These are phyloP conservation scores for Triangularia verruculosa DNA, from an alignment of 2,329 filamentous ascomycete species.

Conservation along the genomic window DNA sequence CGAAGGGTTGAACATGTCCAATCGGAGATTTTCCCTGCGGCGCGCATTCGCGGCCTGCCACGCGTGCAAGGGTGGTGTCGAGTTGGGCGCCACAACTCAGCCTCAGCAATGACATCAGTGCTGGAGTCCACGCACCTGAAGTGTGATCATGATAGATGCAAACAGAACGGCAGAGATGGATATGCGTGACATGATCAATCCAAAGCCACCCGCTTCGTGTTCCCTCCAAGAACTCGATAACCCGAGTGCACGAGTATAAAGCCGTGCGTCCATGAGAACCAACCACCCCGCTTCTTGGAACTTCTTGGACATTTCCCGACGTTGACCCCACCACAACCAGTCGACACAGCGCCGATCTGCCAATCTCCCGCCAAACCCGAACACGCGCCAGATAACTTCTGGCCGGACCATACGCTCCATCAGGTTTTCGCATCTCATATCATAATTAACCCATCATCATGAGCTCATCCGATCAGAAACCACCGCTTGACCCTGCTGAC, in stretches of 20 bases:
- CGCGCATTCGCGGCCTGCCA: not conserved
- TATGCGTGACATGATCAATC: not conserved
- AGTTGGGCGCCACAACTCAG: slow-evolving; percentile 10
- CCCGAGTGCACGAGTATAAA: not conserved
- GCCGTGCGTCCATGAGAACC: not conserved
- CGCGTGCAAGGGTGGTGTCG: not conserved
- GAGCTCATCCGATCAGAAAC: slow-evolving; percentile 19
- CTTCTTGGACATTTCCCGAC: not conserved
- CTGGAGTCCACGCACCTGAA: not conserved
- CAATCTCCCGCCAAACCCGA: not conserved
- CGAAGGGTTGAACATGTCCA: not conserved
- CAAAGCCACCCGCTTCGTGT: not conserved
- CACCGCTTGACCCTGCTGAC: slow-evolving; percentile 10
- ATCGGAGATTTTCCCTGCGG: not conserved
- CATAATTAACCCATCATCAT: slow-evolving; percentile 1
- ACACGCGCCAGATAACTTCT: too few species aligned
- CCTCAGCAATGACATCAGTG: slow-evolving; percentile 24
- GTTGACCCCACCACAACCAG: not conserved
- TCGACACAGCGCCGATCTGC: not conserved
- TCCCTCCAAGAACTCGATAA: not conserved
- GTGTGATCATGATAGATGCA: not conserved
- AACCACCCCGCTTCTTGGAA: not conserved
- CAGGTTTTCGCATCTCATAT: not conserved
- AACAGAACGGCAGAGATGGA: not conserved
- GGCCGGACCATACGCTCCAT: too few species aligned